Base-by-base conservation (phyloP, 441 rosid genomes). In the Populus hybrid region DNA sequence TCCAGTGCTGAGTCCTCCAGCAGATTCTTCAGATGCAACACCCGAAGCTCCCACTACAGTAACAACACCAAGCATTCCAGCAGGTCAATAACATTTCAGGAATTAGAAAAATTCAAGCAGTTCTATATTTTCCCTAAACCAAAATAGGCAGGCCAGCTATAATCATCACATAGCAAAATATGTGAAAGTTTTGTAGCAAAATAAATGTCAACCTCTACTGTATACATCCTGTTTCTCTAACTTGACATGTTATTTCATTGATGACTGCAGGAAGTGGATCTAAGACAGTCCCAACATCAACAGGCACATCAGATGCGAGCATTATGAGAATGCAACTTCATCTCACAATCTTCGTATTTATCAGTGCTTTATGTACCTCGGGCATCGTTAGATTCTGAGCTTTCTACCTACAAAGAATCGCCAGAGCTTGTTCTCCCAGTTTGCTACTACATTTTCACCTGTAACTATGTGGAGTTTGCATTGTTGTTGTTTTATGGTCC, bases 241-340 rank as follows among this genome's bases (percentile, higher is more conserved):
- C 11, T 46, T 63, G 35, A 6, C 40, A 40, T 42, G 40, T 26
- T 9, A 38, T 78, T 70, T 50, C 16, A 3, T 75, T 14, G 24
- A 35, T 18, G 72, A 71, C 67, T 82, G 78, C 80, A 84, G 89
- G 85, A 73, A 78, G 75, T 11, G 87, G 86, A 65, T 87, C 89
- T n/a, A 82, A 86, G 75, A 80, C 80, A 72, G 78, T 79, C 42
- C 87, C 84, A 63, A 26, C 73, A 66, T 50, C 69, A 59, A 61
- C 61, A 34, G 75, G 34, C 74, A 64, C 75, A n/a, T 81, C 87
- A 4, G 75, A 80, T 40, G 87, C 80, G 66, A 80, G 79, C 71
- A 59, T 32, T 26, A 66, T 23, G 10, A 75, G 57, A 67, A 66
- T 65, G 70, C 83, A 79, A 67, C 72, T 80, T 46, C 70, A 75